Conservation (phyloP, 2,329 filamentous ascomycete genomes). For the Aspergillus aculeatus region DNA sequence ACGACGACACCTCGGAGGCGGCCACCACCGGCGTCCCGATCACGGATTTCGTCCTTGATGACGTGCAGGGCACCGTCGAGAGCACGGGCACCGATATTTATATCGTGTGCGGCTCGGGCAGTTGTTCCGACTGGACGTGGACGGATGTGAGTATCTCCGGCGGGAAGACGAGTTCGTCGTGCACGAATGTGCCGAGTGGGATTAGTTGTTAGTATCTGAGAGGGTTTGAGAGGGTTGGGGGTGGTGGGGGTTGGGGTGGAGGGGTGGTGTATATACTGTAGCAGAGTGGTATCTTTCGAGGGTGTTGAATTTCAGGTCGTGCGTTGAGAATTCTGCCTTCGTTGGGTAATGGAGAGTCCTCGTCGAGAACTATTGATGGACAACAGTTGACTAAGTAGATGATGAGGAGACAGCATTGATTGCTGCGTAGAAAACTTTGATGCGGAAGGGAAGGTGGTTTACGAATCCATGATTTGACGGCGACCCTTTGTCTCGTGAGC, state of each 20-base stretch:
- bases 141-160: conserved; percentile 51
- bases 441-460: too few relatives aligned
- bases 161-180: conserved; percentile 47
- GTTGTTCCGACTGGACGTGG: conserved; percentile 58
- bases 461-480: too few relatives aligned
- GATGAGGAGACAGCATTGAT: too few relatives aligned
- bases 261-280: too few relatives aligned
- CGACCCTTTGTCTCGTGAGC: too few relatives aligned
- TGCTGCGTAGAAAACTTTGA: too few relatives aligned
- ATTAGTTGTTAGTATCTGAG: conserved; percentile 30
- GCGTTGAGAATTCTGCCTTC: too few relatives aligned
- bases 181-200: conserved; percentile 42
- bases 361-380: too few relatives aligned
- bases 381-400: too few relatives aligned
- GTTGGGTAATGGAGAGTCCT: too few relatives aligned
- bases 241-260: not conserved
- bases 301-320: too few relatives aligned
- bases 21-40: conserved; percentile 43
- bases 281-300: too few relatives aligned
- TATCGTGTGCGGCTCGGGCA: conserved; percentile 55
- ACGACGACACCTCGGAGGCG: conserved; percentile 46
- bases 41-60: conserved; percentile 37
- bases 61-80: conserved; percentile 37
- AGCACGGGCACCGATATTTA: conserved; percentile 46
- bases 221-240: not conserved